phyloP scores from a whole-genome alignment of 371 early-diverging fungal species.

The Rhizopus sp. region DNA sequence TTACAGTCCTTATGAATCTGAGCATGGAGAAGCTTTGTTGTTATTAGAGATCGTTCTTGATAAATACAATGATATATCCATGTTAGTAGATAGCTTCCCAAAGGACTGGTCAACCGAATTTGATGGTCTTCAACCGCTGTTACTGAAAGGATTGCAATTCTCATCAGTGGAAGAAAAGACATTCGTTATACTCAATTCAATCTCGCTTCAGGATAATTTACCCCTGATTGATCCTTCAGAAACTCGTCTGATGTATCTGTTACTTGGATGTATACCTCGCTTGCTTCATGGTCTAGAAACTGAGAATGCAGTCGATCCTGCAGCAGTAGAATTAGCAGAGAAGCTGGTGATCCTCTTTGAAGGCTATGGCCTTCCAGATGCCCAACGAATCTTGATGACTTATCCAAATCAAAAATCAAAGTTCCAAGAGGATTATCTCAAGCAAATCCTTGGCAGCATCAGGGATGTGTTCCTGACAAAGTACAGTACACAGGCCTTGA shows the following conservation, averaged over 20 bases:
- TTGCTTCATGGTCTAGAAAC: conserved; percentile 67
- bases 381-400: conserved; percentile 59
- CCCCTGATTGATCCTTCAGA: conserved; percentile 68
- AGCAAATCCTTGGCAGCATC: conserved; percentile 63
- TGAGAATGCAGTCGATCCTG: conserved; percentile 19
- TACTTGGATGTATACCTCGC: conserved; percentile 71
- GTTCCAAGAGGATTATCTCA: conserved; percentile 71
- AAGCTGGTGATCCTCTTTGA: conserved; percentile 59
- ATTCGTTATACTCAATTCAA: conserved; percentile 29
- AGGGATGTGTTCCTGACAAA: conserved; percentile 67
- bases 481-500: conserved; percentile 61
- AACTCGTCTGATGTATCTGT: conserved; percentile 61
- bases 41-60: conserved; percentile 65
- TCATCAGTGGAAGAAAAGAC: conserved; percentile 60
- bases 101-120: conserved; percentile 78
- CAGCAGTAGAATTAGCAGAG: conserved; percentile 42
- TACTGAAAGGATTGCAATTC: conserved; percentile 76
- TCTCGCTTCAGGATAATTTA: conserved; percentile 60
- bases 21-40: conserved; percentile 69
- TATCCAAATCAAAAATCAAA: conserved; percentile 71
- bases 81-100: conserved; percentile 59
- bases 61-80: conserved; percentile 36
- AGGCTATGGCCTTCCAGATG: conserved; percentile 43
- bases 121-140: conserved; percentile 73
- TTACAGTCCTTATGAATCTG: conserved; percentile 77